Evolutionary conservation across 106 monocot genomes (phyloP).

Genomic region (Apostasia shenzhenica): DNA sequence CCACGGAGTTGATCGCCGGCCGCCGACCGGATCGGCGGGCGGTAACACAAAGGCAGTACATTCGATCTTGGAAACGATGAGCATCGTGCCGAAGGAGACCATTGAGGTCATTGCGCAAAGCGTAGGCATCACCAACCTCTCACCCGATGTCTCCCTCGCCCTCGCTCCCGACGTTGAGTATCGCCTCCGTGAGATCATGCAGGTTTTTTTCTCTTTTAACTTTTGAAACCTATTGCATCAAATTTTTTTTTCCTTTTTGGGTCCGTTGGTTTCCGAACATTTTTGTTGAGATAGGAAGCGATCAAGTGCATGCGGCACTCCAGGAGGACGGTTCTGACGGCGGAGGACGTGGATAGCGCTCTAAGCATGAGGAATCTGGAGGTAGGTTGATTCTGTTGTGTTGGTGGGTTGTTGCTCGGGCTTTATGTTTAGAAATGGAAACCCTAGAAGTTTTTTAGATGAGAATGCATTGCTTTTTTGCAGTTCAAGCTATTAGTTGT

Average conservation of each 20-base stretch:
- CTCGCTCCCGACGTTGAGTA: conserved; percentile 97
- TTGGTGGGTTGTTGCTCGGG: not conserved
- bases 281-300: conserved; percentile 51
- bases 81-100: conserved; percentile 95
- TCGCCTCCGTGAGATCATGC: conserved; percentile 97
- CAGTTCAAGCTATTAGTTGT: too few species aligned
- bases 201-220: conserved; percentile 26
- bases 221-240: too few species aligned
- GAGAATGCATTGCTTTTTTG: not conserved
- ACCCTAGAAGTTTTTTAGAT: not conserved
- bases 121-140: conserved; percentile 77
- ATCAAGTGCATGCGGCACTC: conserved; percentile 98
- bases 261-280: not conserved
- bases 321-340: conserved; percentile 69
- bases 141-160: conserved; percentile 71
- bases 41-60: too few species aligned
- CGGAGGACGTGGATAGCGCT: conserved; percentile 94
- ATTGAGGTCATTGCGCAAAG: conserved; percentile 96
- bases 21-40: too few species aligned
- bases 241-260: too few species aligned
- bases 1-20: too few species aligned
- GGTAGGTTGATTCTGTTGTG: conserved; percentile 23
- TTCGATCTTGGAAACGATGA: conserved; percentile 32
- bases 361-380: conserved; percentile 82
- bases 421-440: not conserved